Evolutionary conservation across 441 rosid genomes (phyloP), one percentile per base, ranked within the genome.

Genomic region (Capsella rubella): DNA sequence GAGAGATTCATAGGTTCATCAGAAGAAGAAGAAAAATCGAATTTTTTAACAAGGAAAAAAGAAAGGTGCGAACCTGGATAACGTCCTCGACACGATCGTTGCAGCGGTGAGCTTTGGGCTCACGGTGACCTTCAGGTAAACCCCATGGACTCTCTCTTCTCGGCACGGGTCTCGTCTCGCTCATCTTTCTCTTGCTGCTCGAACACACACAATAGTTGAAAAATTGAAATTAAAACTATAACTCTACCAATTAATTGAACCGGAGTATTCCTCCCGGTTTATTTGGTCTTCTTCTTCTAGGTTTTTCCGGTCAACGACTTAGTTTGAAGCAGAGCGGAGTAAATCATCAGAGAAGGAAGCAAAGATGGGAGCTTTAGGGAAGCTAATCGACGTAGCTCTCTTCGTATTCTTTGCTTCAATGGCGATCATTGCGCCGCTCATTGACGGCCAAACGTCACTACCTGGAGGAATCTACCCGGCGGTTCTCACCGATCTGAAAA

Each of bases 91-190:
- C 94, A n/a, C 99, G 92, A 81, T 93, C 99, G 76, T 93, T 93
- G 89, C 98, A 95, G 58, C 99, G 86, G 65, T 95, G 99, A 10
- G 98, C 92, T 78, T 90, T 93, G 8, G 98, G 98, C 71, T 95
- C 86, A 11, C 91, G 90, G 14, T 90, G 90, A 51, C 90, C 95
- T 77, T 84, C 95, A 3, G 97, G 83, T 79, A 61, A 52, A 9
- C 99, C 97, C 99, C 99, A 93, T 61, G 99, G 99, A 61, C 97
- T 90, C 84, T 91, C 98, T 56, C 97, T 89, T 71, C 98, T 83
- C 70, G 96, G 98, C 77, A 95, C 99, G 50, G 97, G 92, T 75
- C 99, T 84, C 69, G 88, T 80, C 97, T 89, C 97, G 64, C 95
- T 86, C 98, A 90, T 92, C 70, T 11, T 35, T 28, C 39, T 54